Evolutionary conservation across 768 basidiomycete genomes (phyloP), one percentile per base, ranked within the genome.

Genomic region (Russula earlei): DNA sequence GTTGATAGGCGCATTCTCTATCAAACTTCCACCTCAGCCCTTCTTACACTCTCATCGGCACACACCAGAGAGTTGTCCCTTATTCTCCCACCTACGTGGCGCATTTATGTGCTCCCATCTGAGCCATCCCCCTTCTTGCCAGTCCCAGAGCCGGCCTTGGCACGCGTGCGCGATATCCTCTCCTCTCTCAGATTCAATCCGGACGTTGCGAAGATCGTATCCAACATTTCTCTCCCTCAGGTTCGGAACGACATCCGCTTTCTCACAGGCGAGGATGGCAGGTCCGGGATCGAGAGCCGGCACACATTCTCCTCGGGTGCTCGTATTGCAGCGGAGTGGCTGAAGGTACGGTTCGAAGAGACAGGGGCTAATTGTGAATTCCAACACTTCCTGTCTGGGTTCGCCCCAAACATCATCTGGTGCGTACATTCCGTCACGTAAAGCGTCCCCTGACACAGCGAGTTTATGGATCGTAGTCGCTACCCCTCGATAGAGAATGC

Each of bases 331-430:
- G 82, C 91, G 4, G 63, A 75, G 3, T 87, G 89, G 88, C 75
- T 95, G 62, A 87, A 84, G 71, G 73, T 69, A 14, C 75, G 75
- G 49, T 81, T 93, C 49, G 87, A 93, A 71, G 74, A 74, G 8
- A 80, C 82, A 0, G 92, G 93, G 0, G 91, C 89, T 1, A 69
- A 69, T 3, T 95, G 92, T 69, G 75, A 77, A 55, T 74, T 91
- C 27, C 74, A 74, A 62, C 65, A 72, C 0, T 96, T 92, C 77
- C 67, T 83, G 25, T 9, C 41, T 14, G 89, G 87, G 7, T 93
- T 90, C 66, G 77, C 88, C 4, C 92, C 93, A 10, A 91, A 95
- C 65, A 84, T 95, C 43, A 76, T 95, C 55, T 95, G 91, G 83
- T 91, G 74, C 51, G 4, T 41, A 14, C 36, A 10, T 53, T 12